A percentile compares a stretch with the other conserved stretches of the same genome.
Conservation (phyloP, 1,139 yeast genomes). For the Saccharomycopsis phalli region DNA sequence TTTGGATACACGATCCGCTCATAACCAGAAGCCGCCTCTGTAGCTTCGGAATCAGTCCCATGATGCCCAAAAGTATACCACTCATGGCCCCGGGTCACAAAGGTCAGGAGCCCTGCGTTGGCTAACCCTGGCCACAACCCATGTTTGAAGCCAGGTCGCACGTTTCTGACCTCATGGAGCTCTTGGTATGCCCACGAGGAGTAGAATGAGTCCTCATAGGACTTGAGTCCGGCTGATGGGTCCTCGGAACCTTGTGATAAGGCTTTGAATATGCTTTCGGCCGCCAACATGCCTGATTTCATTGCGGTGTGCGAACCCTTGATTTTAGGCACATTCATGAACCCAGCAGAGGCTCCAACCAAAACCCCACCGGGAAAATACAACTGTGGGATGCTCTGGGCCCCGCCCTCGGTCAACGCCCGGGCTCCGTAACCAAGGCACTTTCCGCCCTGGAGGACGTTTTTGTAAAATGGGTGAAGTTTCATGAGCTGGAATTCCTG, state of each 20-base stretch:
- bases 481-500: conserved; percentile 94
- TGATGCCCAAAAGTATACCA: conserved; percentile 70
- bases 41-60: conserved; percentile 62
- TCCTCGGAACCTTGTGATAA: conserved; percentile 29
- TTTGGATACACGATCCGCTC: conserved; percentile 80
- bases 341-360: conserved; percentile 94
- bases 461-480: conserved; percentile 76
- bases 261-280: conserved; percentile 65
- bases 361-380: conserved; percentile 92
- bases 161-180: conserved; percentile 72
- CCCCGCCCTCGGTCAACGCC: conserved; percentile 93
- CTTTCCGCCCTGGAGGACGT: conserved; percentile 75
- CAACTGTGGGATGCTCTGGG: conserved; percentile 81
- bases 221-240: conserved; percentile 30
- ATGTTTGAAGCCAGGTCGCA: conserved; percentile 80
- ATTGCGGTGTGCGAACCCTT: conserved; percentile 98
- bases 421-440: conserved; percentile 93
- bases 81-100: conserved; percentile 64
- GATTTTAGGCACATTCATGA: conserved; percentile 91
- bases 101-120: conserved; percentile 79
- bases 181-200: conserved; percentile 84
- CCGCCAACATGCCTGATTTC: conserved; percentile 91
- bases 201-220: conserved; percentile 57
- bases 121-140: conserved; percentile 74
- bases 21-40: conserved; percentile 56